A percentile compares a stretch with the other conserved stretches of the same genome.
phyloP scores from a whole-genome alignment of 1,284 basidiomycete species.

The Dichomitus squalens region DNA sequence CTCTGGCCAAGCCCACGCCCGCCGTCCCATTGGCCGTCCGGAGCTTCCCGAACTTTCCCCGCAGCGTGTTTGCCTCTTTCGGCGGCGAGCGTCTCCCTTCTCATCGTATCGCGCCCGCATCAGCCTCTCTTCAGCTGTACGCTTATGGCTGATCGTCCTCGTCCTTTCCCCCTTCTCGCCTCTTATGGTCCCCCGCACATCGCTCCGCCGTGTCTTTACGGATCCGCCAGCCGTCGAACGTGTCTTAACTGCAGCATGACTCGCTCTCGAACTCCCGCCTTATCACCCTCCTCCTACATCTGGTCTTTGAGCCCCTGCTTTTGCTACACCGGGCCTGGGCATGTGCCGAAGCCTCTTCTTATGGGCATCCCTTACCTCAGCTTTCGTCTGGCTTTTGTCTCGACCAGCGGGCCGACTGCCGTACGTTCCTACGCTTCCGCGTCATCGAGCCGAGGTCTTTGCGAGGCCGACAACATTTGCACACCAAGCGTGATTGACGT shows the following conservation, averaged over 20 bases:
- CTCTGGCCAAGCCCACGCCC: conserved; percentile 3
- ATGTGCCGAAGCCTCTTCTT: neutral
- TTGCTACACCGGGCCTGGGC: neutral
- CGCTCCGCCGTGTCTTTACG: neutral
- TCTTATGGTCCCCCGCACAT: conserved; percentile 10
- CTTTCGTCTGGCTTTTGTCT: neutral
- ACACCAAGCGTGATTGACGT: too few relatives aligned
- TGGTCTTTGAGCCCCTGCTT: neutral
- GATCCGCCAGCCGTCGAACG: conserved; percentile 20
- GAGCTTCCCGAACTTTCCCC: conserved; percentile 21
- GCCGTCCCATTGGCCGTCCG: conserved; percentile 11
- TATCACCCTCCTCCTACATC: neutral
- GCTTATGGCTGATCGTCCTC: conserved; percentile 19
- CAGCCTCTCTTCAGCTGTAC: conserved; percentile 5
- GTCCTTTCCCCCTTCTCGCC: conserved; percentile 11
- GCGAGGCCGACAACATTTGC: too few relatives aligned
- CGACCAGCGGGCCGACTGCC: too few relatives aligned
- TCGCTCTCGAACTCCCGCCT: neutral
- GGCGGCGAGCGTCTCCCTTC: neutral
- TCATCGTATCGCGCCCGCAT: conserved; percentile 5
- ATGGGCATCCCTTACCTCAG: neutral
- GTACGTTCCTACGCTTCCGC: too few relatives aligned
- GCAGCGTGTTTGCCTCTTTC: conserved; percentile 9
- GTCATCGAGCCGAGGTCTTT: too few relatives aligned
- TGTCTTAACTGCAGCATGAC: too few relatives aligned